phyloP scores from a whole-genome alignment of 306 rosid genomes.

The Malus asiatica region DNA sequence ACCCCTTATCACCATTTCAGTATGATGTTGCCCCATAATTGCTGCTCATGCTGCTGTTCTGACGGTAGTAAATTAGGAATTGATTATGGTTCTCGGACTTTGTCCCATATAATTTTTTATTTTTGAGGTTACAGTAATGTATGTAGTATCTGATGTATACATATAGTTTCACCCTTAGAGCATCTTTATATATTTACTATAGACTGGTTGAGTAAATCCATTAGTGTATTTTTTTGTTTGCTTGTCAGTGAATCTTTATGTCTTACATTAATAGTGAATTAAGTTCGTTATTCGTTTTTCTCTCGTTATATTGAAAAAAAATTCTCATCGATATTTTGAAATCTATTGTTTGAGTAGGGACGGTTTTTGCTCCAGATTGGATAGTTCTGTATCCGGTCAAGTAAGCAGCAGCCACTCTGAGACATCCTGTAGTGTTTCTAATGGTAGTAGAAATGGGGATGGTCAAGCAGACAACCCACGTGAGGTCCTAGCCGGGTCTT shows the following conservation, averaged over 20 bases:
- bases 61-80: neutral
- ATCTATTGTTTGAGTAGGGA: slow-evolving; percentile 53
- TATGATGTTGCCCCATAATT: neutral
- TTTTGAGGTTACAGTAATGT: neutral
- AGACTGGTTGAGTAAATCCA: neutral
- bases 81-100: neutral
- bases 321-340: neutral
- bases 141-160: neutral
- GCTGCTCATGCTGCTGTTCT: neutral
- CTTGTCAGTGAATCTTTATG: neutral
- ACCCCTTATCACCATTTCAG: neutral
- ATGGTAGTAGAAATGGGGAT: slow-evolving; percentile 33
- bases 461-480: slow-evolving; percentile 37
- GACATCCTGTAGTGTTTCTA: slow-evolving; percentile 32
- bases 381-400: slow-evolving; percentile 47
- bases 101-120: neutral
- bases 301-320: neutral
- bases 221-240: neutral
- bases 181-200: neutral
- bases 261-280: neutral
- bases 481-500: slow-evolving; percentile 29
- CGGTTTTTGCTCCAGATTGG: slow-evolving; percentile 64
- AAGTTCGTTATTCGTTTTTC: neutral
- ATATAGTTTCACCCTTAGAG: neutral
- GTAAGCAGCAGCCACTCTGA: slow-evolving; percentile 45